A percentile compares a stretch with the other conserved stretches of the same genome.
Conservation (phyloP, 2,329 filamentous ascomycete species). For the Aspergillus sp. region DNA sequence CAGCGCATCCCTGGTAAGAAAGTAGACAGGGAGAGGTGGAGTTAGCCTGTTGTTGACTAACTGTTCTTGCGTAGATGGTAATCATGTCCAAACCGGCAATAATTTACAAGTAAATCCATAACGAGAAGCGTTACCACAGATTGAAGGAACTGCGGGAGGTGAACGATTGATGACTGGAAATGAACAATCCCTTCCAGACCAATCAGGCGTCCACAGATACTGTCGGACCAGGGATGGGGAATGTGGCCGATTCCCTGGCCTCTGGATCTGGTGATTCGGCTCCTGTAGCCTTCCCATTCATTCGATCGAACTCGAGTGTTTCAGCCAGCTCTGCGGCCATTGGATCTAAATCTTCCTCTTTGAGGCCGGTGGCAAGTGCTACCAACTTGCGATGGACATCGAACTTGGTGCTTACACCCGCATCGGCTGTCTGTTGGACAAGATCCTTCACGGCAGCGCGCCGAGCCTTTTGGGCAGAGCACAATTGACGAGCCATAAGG, state of each 20-base stretch:
- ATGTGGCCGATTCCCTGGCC: slow-evolving; percentile 28
- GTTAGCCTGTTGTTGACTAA: too few relatives aligned
- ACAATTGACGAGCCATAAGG: slow-evolving; percentile 35
- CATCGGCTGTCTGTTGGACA: slow-evolving; percentile 47
- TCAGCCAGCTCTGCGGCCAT: slow-evolving; percentile 51
- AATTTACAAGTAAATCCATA: slow-evolving; percentile 4
- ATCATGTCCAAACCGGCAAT: background rate
- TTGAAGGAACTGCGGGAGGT: background rate
- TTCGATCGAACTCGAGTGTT: slow-evolving; percentile 47
- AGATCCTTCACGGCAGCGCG: slow-evolving; percentile 43
- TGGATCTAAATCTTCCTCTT: slow-evolving; percentile 50
- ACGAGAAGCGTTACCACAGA: background rate
- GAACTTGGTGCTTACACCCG: slow-evolving; percentile 49
- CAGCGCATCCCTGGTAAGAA: background rate
- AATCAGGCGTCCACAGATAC: slow-evolving; percentile 38
- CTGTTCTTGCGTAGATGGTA: background rate
- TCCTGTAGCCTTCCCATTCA: slow-evolving; percentile 38
- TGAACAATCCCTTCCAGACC: background rate
- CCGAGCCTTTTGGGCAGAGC: slow-evolving; percentile 37
- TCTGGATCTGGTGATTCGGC: slow-evolving; percentile 33
- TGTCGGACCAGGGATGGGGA: slow-evolving; percentile 29
- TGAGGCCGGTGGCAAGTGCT: slow-evolving; percentile 49
- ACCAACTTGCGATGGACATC: slow-evolving; percentile 52
- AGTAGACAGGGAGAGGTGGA: background rate
- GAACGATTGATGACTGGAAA: slow-evolving; percentile 2